Evolutionary conservation across 163 green algal species (phyloP), one percentile per base, ranked within the genome.

Genomic region (Chlorella variabilis): DNA sequence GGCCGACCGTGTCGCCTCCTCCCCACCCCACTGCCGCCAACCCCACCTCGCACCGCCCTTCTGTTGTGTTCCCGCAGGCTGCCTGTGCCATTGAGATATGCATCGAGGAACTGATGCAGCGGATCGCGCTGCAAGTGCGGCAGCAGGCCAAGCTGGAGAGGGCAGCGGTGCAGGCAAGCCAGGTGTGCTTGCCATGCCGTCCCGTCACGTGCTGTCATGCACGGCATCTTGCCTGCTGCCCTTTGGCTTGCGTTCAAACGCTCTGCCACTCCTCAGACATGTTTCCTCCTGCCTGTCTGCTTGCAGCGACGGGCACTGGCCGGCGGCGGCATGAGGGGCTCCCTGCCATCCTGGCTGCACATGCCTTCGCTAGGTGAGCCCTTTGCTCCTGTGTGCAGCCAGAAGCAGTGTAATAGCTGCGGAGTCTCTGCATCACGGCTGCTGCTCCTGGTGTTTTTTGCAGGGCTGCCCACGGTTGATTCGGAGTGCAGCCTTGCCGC

Each of bases 41-140:
- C n/a, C n/a, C n/a, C n/a, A n/a, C n/a, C n/a, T n/a, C n/a, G n/a
- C n/a, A n/a, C n/a, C n/a, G n/a, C n/a, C n/a, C n/a, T n/a, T n/a
- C 45, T 11, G 45, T 54, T 54, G 45, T 54, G 11, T 54, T n/a
- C n/a, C n/a, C n/a, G 31, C 90, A 96, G 87, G 91, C 89, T 78
- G 94, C 96, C 78, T 97, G 93, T 84, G 91, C 85, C 62, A 93
- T 97, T 31, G 94, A 98, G 90, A 86, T 91, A 18, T 91, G 88
- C 33, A 87, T 98, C 29, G 93, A 98, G 75, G 87, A 86, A 63
- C 48, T 61, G 78, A 63, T 97, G 91, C 85, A 81, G 29, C 33
- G 13, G 59, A 29, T 81, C 13, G 63, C 75, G 31, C 75, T 49
- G 29, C 29, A 65, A 49, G 75, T 39, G 59, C 75, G 59, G 59